Conservation (phyloP, 768 basidiomycete genomes). For the Holtermanniella nyarrowii region DNA sequence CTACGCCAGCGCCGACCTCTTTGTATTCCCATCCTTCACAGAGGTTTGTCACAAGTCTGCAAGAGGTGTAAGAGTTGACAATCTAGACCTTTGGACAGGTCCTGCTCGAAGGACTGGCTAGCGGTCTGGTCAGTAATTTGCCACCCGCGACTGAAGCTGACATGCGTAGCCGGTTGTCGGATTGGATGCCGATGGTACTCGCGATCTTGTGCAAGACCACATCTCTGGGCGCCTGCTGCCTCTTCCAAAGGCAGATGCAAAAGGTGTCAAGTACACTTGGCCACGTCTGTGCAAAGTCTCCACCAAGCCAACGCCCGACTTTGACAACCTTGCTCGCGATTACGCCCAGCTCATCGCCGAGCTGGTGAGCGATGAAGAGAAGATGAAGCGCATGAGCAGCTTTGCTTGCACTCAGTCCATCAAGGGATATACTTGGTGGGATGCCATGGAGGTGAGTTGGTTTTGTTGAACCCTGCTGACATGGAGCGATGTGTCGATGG, state of each 20-base stretch:
- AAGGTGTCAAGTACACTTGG: constrained; percentile 7
- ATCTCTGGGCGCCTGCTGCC: constrained; percentile 32
- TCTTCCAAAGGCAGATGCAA: constrained; percentile 12
- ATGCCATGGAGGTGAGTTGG: constrained; percentile 38
- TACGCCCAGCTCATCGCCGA: constrained; percentile 30
- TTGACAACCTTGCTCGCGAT: constrained; percentile 10
- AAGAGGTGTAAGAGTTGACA: background rate
- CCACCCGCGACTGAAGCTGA: constrained; percentile 1
- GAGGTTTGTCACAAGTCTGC: constrained; percentile 28
- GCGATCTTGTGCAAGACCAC: constrained; percentile 38
- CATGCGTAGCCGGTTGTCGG: constrained; percentile 42
- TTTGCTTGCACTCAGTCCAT: constrained; percentile 31
- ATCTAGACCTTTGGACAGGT: constrained; percentile 43
- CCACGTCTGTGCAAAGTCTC: constrained; percentile 10
- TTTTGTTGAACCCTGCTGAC: background rate
- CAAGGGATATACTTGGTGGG: constrained; percentile 40
- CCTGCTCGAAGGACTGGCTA: constrained; percentile 45
- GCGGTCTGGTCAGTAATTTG: constrained; percentile 36
- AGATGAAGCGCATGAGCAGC: constrained; percentile 23
- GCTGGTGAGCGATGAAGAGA: constrained; percentile 12
- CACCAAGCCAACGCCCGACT: constrained; percentile 15
- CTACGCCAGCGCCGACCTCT: constrained; percentile 45
- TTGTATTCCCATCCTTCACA: constrained; percentile 44
- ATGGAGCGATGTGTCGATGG: constrained; percentile 38
- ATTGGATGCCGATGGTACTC: constrained; percentile 44